These are phyloP conservation scores for Angophora floribunda DNA, from an alignment of 345 rosid genomes.

Conservation along the genomic window DNA sequence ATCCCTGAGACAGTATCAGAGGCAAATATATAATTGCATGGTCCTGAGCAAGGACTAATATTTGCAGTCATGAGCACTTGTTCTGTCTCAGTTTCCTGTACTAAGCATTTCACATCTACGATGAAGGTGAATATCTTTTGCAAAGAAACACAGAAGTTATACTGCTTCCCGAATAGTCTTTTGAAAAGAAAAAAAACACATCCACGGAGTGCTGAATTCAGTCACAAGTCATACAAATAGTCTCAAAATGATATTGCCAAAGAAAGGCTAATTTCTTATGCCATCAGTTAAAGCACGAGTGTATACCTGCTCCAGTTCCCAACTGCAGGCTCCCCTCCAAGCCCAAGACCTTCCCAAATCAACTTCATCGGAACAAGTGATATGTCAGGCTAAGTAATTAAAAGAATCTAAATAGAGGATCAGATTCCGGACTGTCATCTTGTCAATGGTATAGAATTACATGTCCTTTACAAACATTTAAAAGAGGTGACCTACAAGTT, in stretches of 20 bases:
- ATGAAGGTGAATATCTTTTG: not conserved
- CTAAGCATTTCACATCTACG: not conserved
- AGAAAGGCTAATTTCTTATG: not conserved
- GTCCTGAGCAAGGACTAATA: not conserved
- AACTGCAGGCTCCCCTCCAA: constrained; percentile 58
- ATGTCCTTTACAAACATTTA: not conserved
- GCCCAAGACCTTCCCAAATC: constrained; percentile 91
- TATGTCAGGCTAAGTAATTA: not conserved
- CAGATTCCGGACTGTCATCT: not conserved
- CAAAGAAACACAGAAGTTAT: not conserved
- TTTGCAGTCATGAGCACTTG: not conserved
- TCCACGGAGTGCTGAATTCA: not conserved
- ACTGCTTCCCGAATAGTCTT: not conserved
- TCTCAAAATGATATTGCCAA: not conserved
- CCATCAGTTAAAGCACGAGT: not conserved
- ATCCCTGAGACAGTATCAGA: constrained; percentile 17
- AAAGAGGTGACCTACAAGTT: not conserved
- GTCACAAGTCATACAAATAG: not conserved
- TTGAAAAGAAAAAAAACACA: not conserved
- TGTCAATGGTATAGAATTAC: not conserved
- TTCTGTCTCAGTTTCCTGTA: not conserved
- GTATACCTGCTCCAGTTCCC: constrained; percentile 77
- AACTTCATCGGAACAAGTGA: constrained; percentile 35
- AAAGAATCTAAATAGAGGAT: not conserved
- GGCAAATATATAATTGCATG: not conserved